These are phyloP conservation scores for Penstemon newberryi DNA, from an alignment of 257 asterid genomes.

Conservation along the genomic window DNA sequence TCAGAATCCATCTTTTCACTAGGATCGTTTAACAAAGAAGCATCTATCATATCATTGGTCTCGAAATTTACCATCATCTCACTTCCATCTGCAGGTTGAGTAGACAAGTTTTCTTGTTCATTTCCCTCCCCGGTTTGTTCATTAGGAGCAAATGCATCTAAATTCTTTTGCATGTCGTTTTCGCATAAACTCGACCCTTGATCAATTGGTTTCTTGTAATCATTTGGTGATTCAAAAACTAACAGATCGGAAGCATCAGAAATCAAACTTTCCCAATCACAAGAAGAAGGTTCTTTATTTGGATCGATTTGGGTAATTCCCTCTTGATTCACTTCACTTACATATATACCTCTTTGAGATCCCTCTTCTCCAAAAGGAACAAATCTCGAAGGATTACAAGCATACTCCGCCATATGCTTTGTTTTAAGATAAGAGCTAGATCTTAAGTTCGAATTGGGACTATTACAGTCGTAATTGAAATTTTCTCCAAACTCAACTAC, in stretches of 20 bases:
- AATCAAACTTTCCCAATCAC: conserved; percentile 72
- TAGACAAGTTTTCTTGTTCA: conserved; percentile 35
- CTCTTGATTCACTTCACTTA: conserved; percentile 30
- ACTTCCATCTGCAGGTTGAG: conserved; percentile 58
- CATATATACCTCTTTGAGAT: conserved; percentile 32
- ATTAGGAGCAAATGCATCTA: conserved; percentile 28
- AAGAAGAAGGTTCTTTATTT: conserved; percentile 45
- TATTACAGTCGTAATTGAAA: conserved; percentile 31
- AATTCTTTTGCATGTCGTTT: conserved; percentile 38
- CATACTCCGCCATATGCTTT: conserved; percentile 30
- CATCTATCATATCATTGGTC: conserved; percentile 25
- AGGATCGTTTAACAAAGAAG: conserved; percentile 39
- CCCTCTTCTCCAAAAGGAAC: conserved; percentile 34
- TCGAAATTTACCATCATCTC: conserved; percentile 42
- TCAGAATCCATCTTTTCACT: conserved; percentile 49
- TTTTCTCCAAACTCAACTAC: conserved; percentile 40
- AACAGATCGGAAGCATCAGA: conserved; percentile 54
- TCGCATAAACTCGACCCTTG: conserved; percentile 45
- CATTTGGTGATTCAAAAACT: conserved; percentile 54
- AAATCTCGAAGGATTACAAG: conserved; percentile 38
- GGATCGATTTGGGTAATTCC: conserved; percentile 37
- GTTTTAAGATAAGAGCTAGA: conserved; percentile 23
- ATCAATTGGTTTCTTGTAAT: conserved; percentile 41
- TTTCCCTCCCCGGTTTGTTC: conserved; percentile 42
- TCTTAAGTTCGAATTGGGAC: conserved; percentile 39